Conservation (phyloP, 2,329 filamentous ascomycete species). For the Mycogone perniciosa region DNA sequence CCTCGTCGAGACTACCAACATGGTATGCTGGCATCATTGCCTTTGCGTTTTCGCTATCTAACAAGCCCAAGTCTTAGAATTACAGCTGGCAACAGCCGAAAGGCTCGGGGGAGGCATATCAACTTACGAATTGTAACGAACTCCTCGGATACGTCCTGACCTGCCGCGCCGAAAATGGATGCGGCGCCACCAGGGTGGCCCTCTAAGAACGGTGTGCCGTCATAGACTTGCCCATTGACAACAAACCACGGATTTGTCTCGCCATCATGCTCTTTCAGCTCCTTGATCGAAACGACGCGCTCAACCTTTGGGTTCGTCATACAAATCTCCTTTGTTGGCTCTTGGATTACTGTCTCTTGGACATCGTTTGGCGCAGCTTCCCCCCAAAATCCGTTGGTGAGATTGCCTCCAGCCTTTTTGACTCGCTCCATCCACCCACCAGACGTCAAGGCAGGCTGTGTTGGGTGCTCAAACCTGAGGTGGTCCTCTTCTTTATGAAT, state of each 20-base stretch:
- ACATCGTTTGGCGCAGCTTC: conserved; percentile 55
- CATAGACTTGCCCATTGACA: conserved; percentile 80
- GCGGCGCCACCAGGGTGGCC: conserved; percentile 80
- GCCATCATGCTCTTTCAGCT: conserved; percentile 61
- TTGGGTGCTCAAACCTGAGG: conserved; percentile 82
- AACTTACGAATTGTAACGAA: conserved; percentile 84
- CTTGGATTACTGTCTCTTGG: conserved; percentile 36
- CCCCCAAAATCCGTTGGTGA: conserved; percentile 80
- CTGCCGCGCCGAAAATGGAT: conserved; percentile 78
- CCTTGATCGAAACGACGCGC: conserved; percentile 59
- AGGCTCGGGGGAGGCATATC: not conserved
- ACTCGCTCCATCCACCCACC: conserved; percentile 93
- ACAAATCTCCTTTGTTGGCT: conserved; percentile 58
- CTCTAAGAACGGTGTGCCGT: conserved; percentile 73
- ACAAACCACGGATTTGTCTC: conserved; percentile 77
- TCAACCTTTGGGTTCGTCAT: conserved; percentile 68
- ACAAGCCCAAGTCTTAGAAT: conserved; percentile 21
- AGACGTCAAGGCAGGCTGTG: conserved; percentile 67
- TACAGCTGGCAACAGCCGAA: not conserved
- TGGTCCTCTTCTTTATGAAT: conserved; percentile 58
- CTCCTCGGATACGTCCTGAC: conserved; percentile 75
- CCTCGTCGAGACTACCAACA: conserved; percentile 66
- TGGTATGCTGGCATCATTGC: conserved; percentile 83
- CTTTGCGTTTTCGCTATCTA: conserved; percentile 88
- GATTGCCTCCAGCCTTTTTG: conserved; percentile 73